A percentile compares a stretch with the other conserved stretches of the same genome.
phyloP scores from a whole-genome alignment of 306 rosid genomes.

The Begonia peltatifolia region DNA sequence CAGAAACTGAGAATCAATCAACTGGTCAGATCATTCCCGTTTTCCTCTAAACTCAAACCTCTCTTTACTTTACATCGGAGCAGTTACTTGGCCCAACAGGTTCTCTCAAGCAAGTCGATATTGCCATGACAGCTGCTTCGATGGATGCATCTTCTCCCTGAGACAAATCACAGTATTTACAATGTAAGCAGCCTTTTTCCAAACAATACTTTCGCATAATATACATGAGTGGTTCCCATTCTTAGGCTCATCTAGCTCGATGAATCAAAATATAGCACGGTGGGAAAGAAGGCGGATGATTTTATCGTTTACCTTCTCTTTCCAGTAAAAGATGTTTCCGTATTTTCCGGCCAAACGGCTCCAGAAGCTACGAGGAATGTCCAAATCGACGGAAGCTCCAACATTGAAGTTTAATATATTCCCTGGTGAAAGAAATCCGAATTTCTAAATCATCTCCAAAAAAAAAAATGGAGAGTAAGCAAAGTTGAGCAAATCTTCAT shows the following conservation, averaged over 20 bases:
- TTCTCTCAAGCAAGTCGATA: conserved; percentile 79
- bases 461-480: conserved; percentile 3
- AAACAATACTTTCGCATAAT: neutral
- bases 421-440: conserved; percentile 34
- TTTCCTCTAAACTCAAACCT: too few species aligned
- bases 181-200: neutral
- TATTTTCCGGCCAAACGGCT: conserved; percentile 92
- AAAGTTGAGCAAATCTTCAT: conserved; percentile 4
- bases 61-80: conserved; percentile 45
- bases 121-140: conserved; percentile 87
- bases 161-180: conserved; percentile 10
- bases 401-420: conserved; percentile 90
- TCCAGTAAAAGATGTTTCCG: conserved; percentile 92
- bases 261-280: neutral
- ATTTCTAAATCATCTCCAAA: conserved; percentile 5
- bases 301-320: conserved; percentile 51
- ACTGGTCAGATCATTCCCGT: too few species aligned
- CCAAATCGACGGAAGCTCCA: conserved; percentile 75
- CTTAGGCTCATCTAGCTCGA: neutral
- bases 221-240: neutral
- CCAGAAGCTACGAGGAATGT: conserved; percentile 91
- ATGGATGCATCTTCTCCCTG: conserved; percentile 95
- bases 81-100: conserved; percentile 75
- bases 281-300: neutral
- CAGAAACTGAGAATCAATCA: too few species aligned